Evolutionary conservation across 257 asterid species (phyloP), one percentile per base, ranked within the genome.

Genomic region (Knoxia roxburghii): DNA sequence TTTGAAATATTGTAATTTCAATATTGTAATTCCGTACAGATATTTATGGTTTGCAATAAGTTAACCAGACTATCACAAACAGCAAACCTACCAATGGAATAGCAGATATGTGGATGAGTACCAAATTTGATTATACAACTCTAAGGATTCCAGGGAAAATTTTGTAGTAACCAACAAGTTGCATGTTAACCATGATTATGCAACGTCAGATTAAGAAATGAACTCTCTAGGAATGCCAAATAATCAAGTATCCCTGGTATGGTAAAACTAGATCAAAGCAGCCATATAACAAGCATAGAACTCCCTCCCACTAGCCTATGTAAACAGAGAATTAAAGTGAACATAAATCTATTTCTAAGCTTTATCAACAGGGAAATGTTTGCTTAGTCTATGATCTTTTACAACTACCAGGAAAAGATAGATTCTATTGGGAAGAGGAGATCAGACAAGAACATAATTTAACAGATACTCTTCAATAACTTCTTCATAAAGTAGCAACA

Each of bases 1-100:
- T 50, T 51, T 68, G 26, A 45, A 61, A 72, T 43, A 54, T 24
- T 55, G 40, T 60, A 71, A 62, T 37, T n/a, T 74, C 56, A 62
- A 50, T n/a, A 12, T 14, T 0, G 18, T n/a, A 33, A 72, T 51
- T n/a, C n/a, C n/a, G n/a, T n/a, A n/a, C n/a, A n/a, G n/a, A n/a
- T n/a, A 23, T 10, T 30, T 18, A 50, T 39, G 46, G 7, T 50
- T 41, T n/a, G 30, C 32, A 48, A 14, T 21, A 71, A 64, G 50
- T 41, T 57, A 13, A 46, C 20, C 39, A 46, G 27, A 29, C 4
- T 21, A 37, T 8, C 56, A 48, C 7, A 15, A 15, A 14, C 45
- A 56, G 65, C 27, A 29, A 14, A 56, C 11, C 39, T 40, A 20
- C 49, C 40, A 68, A 40, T 33, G 61, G 33, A 50, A 49, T 20